Evolutionary conservation across 352 stramenopile species (phyloP).

Genomic region (Globisporangium takayamanum): DNA sequence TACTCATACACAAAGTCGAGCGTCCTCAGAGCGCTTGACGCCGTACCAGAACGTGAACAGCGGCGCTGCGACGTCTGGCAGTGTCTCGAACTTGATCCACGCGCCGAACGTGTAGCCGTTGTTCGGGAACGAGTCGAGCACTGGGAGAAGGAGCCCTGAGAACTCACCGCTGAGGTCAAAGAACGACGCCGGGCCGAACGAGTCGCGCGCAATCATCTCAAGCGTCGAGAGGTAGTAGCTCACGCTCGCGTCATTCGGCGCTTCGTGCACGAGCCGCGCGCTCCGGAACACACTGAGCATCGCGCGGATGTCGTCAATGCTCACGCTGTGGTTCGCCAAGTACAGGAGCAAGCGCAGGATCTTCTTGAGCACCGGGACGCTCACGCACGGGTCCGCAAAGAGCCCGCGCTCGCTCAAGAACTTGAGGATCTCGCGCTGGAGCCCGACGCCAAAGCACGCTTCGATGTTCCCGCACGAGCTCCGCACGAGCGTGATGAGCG

Average conservation of each 20-base stretch:
- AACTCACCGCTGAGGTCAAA: slow-evolving; percentile 78
- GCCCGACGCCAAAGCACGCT: slow-evolving; percentile 53
- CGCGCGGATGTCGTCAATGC: slow-evolving; percentile 68
- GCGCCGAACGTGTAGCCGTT: slow-evolving; percentile 83
- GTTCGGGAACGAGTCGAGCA: slow-evolving; percentile 65
- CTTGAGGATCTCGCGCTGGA: slow-evolving; percentile 64
- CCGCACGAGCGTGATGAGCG: slow-evolving; percentile 70
- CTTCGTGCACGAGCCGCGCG: slow-evolving; percentile 54
- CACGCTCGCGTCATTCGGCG: slow-evolving; percentile 60
- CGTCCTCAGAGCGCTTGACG: background rate
- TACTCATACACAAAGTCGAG: background rate
- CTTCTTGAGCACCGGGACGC: slow-evolving; percentile 66
- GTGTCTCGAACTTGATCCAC: slow-evolving; percentile 80
- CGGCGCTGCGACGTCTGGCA: slow-evolving; percentile 60
- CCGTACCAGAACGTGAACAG: slow-evolving; percentile 74
- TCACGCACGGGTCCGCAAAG: slow-evolving; percentile 52
- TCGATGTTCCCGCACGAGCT: slow-evolving; percentile 76
- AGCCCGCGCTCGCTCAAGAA: slow-evolving; percentile 69
- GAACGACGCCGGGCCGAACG: slow-evolving; percentile 74
- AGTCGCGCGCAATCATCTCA: slow-evolving; percentile 82
- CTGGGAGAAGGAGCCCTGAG: slow-evolving; percentile 61
- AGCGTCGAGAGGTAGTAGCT: slow-evolving; percentile 77
- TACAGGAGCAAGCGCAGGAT: slow-evolving; percentile 73
- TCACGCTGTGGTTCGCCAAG: slow-evolving; percentile 71
- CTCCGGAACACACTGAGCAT: slow-evolving; percentile 80